Evolutionary conservation across 805 yeast genomes (phyloP), one percentile per base, ranked within the genome.

Genomic region (Ogataea thermomethanolica): DNA sequence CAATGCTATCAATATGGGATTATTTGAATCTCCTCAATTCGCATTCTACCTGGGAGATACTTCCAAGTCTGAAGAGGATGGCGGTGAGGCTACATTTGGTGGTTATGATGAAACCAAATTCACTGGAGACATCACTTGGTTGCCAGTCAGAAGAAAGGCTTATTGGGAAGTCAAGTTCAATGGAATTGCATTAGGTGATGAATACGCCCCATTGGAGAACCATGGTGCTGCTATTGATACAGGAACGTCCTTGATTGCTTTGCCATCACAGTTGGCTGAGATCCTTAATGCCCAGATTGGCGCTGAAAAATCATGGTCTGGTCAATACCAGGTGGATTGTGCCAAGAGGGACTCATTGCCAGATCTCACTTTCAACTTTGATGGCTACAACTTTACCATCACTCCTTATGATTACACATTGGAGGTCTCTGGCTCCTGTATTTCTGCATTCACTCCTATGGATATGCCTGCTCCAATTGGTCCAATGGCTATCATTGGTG

Each of bases 171-270:
- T 93, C 45, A 78, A 83, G 54, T 84, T 93, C 54, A 88, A 88
- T 55, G 90, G 95, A 54, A 73, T 93, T 62, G 86, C 90, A 31
- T 75, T 93, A 49, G 99, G 99, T 58, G 85, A 84, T 53, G 95
- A 93, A 69, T 85, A 76, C 59, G 96, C 98, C 36, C 78, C 74
- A 54, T 78, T 93, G 58, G 77, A 74, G 53, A 71, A 70, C 58
- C 81, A 89, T 47, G 99, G 99, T 64, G 99, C 97, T 57, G 96
- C 96, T 46, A 89, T 93, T 61, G 99, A 93, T 67, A 93, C 99
- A 43, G 99, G 99, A 69, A 93, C 99, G 50, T 91, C 98, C 26
- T 76, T 93, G 65, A 84, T 93, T 65, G 89, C 96, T 35, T 74
- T 93, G 61, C 99, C 99, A 54, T 82, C 95, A 21, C 91, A 93